A percentile compares a stretch with the other conserved stretches of the same genome.
Conservation (phyloP, 768 basidiomycete genomes). For the Pluteus cervinus region DNA sequence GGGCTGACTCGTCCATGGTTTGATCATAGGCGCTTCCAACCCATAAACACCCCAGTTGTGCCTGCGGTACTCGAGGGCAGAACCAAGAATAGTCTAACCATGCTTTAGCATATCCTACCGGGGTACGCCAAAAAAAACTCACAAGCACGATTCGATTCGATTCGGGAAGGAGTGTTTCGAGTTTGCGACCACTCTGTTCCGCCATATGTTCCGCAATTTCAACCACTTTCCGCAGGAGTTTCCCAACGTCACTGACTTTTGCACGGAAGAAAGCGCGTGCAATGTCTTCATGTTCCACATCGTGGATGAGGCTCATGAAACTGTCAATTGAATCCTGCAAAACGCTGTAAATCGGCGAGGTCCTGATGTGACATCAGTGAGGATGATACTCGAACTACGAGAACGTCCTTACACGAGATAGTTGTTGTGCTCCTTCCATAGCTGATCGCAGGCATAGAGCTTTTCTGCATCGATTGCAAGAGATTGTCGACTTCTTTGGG, state of each 20-base stretch:
- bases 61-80: slow-evolving; percentile 70
- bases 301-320: slow-evolving; percentile 57
- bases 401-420: slow-evolving; percentile 60
- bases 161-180: slow-evolving; percentile 48
- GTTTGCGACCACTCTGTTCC: slow-evolving; percentile 37
- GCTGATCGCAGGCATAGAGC: slow-evolving; percentile 69
- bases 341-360: slow-evolving; percentile 51
- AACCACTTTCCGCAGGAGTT: slow-evolving; percentile 55
- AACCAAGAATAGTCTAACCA: slow-evolving; percentile 60
- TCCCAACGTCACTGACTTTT: slow-evolving; percentile 59
- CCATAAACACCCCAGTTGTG: slow-evolving; percentile 75
- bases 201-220: slow-evolving; percentile 39
- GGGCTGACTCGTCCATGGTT: slow-evolving; percentile 80
- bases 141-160: slow-evolving; percentile 70
- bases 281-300: slow-evolving; percentile 63
- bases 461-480: slow-evolving; percentile 84
- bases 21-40: slow-evolving; percentile 59
- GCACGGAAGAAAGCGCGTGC: slow-evolving; percentile 82
- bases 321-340: slow-evolving; percentile 64
- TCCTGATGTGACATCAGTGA: slow-evolving; percentile 27
- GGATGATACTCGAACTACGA: slow-evolving; percentile 4
- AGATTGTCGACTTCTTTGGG: slow-evolving; percentile 69
- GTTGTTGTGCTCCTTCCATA: slow-evolving; percentile 78
- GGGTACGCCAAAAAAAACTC: slow-evolving; percentile 16
- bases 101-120: slow-evolving; percentile 1